These are phyloP conservation scores for Marasmius tenuissimus DNA, from an alignment of 1,284 basidiomycete genomes.

Conservation along the genomic window DNA sequence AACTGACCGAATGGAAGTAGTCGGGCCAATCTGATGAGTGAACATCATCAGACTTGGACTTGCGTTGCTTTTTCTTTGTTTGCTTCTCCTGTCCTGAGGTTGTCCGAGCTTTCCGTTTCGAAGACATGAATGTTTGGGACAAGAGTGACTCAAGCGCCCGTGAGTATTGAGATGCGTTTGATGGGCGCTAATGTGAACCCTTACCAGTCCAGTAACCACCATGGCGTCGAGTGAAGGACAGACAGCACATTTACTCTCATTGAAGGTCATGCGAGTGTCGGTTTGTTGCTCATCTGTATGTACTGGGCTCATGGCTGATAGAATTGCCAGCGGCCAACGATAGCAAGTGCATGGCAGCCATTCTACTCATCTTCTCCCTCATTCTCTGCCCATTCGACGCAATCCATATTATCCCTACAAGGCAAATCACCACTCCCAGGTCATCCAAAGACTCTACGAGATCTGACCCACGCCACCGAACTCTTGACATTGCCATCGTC, in stretches of 20 bases:
- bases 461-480: conserved; percentile 70
- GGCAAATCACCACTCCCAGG: conserved; percentile 64
- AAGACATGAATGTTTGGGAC: background rate
- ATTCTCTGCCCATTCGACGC: conserved; percentile 75
- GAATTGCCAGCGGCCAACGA: conserved; percentile 69
- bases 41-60: background rate
- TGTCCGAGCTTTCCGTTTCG: background rate
- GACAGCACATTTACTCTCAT: conserved; percentile 60
- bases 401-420: conserved; percentile 75
- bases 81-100: background rate
- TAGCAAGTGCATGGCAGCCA: conserved; percentile 76
- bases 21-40: conserved; percentile 48
- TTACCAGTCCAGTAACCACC: background rate
- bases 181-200: too few relatives aligned
- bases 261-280: conserved; percentile 82
- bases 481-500: conserved; percentile 73
- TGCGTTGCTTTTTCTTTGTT: background rate
- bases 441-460: conserved; percentile 78
- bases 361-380: conserved; percentile 82
- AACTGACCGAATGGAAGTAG: conserved; percentile 56
- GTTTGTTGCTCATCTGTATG: conserved; percentile 43
- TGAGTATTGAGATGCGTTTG: too few relatives aligned
- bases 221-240: conserved; percentile 37
- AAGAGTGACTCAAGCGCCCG: too few relatives aligned
- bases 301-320: conserved; percentile 40